Evolutionary conservation across 768 basidiomycete species (phyloP), one percentile per base, ranked within the genome.

Genomic region (Coprinopsis sp.): DNA sequence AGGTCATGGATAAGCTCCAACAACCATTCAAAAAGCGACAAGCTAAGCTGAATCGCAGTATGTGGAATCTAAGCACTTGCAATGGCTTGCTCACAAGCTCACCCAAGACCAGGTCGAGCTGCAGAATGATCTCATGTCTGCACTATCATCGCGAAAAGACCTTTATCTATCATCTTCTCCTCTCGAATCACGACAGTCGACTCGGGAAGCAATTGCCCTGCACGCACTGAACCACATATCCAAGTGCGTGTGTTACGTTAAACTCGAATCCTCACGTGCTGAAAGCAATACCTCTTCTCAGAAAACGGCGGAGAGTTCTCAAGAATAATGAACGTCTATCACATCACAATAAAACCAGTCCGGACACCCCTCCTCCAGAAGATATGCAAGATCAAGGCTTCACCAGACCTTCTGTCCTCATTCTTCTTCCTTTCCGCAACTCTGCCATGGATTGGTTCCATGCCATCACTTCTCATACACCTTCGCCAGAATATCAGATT

Each of bases 321-420:
- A 94, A 94, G 64, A 97, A 94, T 64, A 98, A 97, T 57, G 91
- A 95, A 53, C 87, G 87, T 31, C 73, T 97, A n/a, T 74, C 87
- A 0, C 78, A 83, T 52, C 80, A 82, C 8, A 65, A 75, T 8
- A 84, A 88, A 62, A 61, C 74, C 13, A 70, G 74, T 40, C 67
- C 73, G 1, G 68, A 74, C 29, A 65, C 68, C 6, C 70, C 79
- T 19, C 72, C 78, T 2, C 82, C 83, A 2, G 81, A 84, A 64
- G 82, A 90, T 50, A 76, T 89, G 12, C 90, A 91, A 67, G 96
- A 99, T 60, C 96, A 98, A 74, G 95, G 95, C 22, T 98, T 97
- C 67, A 96, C 94, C 6, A 87, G 96, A 4, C 95, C 96, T 8
- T 93, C 95, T 16, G 73, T 95, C 23, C 87, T 99, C 37, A 69